Base-by-base conservation (phyloP, 2,329 filamentous ascomycete genomes). In the Alternaria longipes region DNA sequence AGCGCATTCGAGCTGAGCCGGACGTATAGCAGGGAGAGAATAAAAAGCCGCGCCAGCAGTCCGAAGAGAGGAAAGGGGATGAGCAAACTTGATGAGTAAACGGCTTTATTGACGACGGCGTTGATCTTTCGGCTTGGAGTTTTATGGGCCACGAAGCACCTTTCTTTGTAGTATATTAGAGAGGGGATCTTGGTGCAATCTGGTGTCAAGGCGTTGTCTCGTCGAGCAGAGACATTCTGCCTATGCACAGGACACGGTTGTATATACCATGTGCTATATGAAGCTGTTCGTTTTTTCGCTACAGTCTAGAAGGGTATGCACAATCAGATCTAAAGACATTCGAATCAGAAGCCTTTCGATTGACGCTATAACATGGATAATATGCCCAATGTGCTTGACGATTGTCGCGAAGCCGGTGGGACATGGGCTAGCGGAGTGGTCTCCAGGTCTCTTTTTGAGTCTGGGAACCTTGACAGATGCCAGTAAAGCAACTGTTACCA, bases 1-100 rank as follows among this genome's bases (percentile, higher is more conserved):
- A 62, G 57, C 38, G 73, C 60, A 12, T 74, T 75, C 55, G 86
- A 87, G 65, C 89, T 92, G 55, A 87, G 93, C 3, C 84, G 94
- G 67, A 96, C 92, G 0, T 94, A 97, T 75, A 97, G 93, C 75
- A 85, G 93, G 54, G 95, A 98, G 74, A 85, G 92, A 59, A 79
- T 97, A 9, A 87, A 76, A 81, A 84, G 82, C 70, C 70, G 82
- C 16, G 74, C 79, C 52, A 81, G 76, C 20, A 84, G 82, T 69
- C 85, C 85, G 12, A 83, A 81, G 50, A 81, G 83, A 53, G 64
- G 30, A 45, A 54, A 62, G 52, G 62, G 55, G n/a, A 66, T 69
- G 63, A 59, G 53, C 16, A 65, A 60, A 57, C 24, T 70, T 45
- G 68, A 72, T 16, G 67, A 71, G 42, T 71, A 32, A 63, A 41